These are phyloP conservation scores for Penicillium sp. DNA, from an alignment of 2,329 filamentous ascomycete genomes.

Conservation along the genomic window DNA sequence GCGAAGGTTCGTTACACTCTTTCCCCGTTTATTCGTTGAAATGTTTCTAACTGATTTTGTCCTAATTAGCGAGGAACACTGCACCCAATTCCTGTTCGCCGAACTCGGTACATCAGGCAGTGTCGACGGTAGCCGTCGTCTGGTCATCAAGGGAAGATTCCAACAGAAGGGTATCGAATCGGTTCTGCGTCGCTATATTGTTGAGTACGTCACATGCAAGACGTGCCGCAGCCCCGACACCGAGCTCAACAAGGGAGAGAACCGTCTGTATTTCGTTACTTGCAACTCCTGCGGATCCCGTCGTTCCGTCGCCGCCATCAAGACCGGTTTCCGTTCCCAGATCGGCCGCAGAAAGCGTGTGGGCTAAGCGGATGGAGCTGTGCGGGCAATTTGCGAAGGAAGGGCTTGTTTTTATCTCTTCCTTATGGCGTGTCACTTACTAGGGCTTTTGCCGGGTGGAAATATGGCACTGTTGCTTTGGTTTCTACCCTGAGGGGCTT, in stretches of 20 bases:
- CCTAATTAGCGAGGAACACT: slow-evolving; percentile 79
- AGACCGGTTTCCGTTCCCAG: slow-evolving; percentile 99
- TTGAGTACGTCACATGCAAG: slow-evolving; percentile 99
- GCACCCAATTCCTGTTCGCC: slow-evolving; percentile 94
- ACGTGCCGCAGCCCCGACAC: slow-evolving; percentile 94
- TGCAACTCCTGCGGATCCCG: slow-evolving; percentile 85
- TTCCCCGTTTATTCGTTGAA: background rate
- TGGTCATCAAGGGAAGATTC: slow-evolving; percentile 99
- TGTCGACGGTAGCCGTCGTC: slow-evolving; percentile 84
- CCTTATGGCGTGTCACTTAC: slow-evolving; percentile 25
- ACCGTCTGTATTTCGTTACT: slow-evolving; percentile 97
- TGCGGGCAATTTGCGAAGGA: slow-evolving; percentile 16
- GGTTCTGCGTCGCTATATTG: slow-evolving; percentile 66
- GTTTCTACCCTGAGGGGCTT: slow-evolving; percentile 12
- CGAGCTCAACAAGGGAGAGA: slow-evolving; percentile 97
- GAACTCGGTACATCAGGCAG: slow-evolving; percentile 97
- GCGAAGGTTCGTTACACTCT: slow-evolving; percentile 49
- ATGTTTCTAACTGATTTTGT: background rate
- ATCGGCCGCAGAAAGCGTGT: slow-evolving; percentile 98
- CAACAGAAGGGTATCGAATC: slow-evolving; percentile 99
- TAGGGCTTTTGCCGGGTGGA: slow-evolving; percentile 21
- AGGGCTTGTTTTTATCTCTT: slow-evolving; percentile 23
- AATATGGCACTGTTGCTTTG: slow-evolving; percentile 15
- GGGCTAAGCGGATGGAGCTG: slow-evolving; percentile 56
- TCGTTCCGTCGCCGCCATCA: slow-evolving; percentile 94